Conservation (phyloP, 352 stramenopile genomes). For the Phytophthora constricta region DNA sequence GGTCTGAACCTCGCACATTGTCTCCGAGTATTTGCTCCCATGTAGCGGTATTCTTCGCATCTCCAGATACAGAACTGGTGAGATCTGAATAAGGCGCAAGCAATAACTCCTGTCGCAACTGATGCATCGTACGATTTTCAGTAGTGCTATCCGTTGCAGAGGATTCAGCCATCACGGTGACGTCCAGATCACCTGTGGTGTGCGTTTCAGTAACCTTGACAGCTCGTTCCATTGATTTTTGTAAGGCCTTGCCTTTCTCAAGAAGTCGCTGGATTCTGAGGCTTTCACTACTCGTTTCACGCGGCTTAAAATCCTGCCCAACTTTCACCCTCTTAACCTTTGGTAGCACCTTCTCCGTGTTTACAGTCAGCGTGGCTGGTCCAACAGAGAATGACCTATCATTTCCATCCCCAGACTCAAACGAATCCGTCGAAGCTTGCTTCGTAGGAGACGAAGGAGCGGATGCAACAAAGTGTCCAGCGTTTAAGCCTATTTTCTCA, state of each 20-base stretch:
- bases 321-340: not conserved
- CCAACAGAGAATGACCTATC: not conserved
- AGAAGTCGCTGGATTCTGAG: conserved; percentile 41
- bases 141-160: not conserved
- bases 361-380: not conserved
- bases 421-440: too few species aligned
- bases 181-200: not conserved
- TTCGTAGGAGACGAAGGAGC: conserved; percentile 5
- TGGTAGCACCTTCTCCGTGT: not conserved
- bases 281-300: conserved; percentile 1
- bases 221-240: conserved; percentile 53
- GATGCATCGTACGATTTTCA: too few species aligned
- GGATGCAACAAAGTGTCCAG: not conserved
- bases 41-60: too few species aligned
- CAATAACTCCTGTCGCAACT: too few species aligned
- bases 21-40: too few species aligned
- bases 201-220: conserved; percentile 16
- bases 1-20: too few species aligned
- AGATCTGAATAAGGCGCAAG: too few species aligned
- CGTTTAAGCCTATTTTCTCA: not conserved
- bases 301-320: not conserved
- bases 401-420: not conserved
- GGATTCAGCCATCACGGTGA: not conserved
- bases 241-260: conserved; percentile 51
- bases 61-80: too few species aligned